Conservation (phyloP, 2,329 filamentous ascomycete species). For the Coniochaeta prunicola region DNA sequence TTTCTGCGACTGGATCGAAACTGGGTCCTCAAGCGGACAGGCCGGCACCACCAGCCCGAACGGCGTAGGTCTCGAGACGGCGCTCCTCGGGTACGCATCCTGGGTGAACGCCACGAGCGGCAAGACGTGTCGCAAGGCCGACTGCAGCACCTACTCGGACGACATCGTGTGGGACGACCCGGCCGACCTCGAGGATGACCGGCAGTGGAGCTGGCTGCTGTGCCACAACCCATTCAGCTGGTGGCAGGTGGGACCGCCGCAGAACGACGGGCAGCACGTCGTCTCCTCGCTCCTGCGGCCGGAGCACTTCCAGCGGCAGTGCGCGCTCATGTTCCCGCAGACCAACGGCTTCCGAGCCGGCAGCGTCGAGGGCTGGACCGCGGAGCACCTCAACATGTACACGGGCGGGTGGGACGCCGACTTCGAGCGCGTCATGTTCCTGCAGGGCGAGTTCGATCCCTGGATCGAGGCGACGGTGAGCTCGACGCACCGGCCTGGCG, state of each 20-base stretch:
- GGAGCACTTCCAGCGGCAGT: conserved; percentile 22
- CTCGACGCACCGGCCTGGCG: background rate
- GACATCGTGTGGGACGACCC: conserved; percentile 26
- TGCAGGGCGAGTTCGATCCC: conserved; percentile 20
- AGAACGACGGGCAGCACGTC: conserved; percentile 12
- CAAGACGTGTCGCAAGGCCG: conserved; percentile 25
- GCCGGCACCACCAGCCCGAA: conserved; percentile 3
- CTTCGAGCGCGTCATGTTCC: conserved; percentile 18
- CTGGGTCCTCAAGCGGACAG: conserved; percentile 3
- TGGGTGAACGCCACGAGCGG: conserved; percentile 26
- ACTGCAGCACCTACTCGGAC: conserved; percentile 31
- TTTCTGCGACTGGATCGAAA: conserved; percentile 28
- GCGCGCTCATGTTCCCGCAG: conserved; percentile 34
- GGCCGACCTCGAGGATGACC: conserved; percentile 24
- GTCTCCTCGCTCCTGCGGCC: conserved; percentile 10
- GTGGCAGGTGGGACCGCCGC: conserved; percentile 25
- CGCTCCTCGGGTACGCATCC: conserved; percentile 31
- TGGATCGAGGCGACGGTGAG: conserved; percentile 10
- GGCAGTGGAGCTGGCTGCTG: conserved; percentile 38
- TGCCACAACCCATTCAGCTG: conserved; percentile 35
- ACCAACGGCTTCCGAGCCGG: conserved; percentile 12
- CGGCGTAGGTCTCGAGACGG: conserved; percentile 33
- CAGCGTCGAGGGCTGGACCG: conserved; percentile 9
- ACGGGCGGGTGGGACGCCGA: conserved; percentile 18
- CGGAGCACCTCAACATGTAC: conserved; percentile 12